phyloP scores from a whole-genome alignment of 176 grass and related monocot species.

The Alopecurus myosuroides region DNA sequence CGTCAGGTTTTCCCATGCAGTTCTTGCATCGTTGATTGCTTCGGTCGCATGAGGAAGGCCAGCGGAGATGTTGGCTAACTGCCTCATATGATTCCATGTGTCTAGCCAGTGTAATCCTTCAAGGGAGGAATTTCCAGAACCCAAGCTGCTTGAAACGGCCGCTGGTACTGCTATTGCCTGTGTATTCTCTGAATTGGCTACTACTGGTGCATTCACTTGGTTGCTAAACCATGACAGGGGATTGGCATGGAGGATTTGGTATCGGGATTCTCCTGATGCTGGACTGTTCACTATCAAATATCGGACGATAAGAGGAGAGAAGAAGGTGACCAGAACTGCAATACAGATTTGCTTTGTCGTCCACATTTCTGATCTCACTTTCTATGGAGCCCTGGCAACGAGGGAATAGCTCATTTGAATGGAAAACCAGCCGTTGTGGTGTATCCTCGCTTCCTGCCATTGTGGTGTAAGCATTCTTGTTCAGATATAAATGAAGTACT shows the following conservation, averaged over 20 bases:
- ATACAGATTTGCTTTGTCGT: slow-evolving; percentile 50
- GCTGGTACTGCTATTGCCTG: neutral
- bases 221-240: slow-evolving; percentile 38
- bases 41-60: slow-evolving; percentile 68
- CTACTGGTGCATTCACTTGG: neutral
- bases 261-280: slow-evolving; percentile 20
- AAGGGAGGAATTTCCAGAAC: slow-evolving; percentile 21
- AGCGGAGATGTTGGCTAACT: slow-evolving; percentile 30
- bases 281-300: slow-evolving; percentile 54
- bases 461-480: neutral
- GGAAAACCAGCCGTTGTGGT: neutral
- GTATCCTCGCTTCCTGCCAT: neutral
- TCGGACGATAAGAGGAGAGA: slow-evolving; percentile 52
- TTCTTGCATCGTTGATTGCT: slow-evolving; percentile 58
- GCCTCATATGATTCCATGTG: slow-evolving; percentile 68
- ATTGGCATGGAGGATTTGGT: slow-evolving; percentile 34
- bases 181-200: slow-evolving; percentile 18
- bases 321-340: slow-evolving; percentile 36
- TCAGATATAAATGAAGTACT: neutral
- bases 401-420: neutral
- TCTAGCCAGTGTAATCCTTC: slow-evolving; percentile 45
- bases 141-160: slow-evolving; percentile 11
- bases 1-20: slow-evolving; percentile 67
- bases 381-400: neutral
- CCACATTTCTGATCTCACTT: slow-evolving; percentile 22